These are phyloP conservation scores for Crucibulum laeve DNA, from an alignment of 768 basidiomycete genomes.

Conservation along the genomic window DNA sequence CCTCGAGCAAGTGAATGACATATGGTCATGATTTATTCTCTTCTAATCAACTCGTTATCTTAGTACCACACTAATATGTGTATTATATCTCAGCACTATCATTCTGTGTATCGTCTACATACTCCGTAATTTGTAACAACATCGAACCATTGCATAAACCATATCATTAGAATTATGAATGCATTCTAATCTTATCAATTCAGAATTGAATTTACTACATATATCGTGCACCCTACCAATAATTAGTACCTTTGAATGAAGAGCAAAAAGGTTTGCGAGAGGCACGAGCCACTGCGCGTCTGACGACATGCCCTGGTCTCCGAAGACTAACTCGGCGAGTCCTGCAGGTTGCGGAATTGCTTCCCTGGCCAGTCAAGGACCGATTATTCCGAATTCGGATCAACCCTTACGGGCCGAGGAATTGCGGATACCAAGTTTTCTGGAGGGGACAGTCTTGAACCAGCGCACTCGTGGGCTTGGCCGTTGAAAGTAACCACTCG, in stretches of 20 bases:
- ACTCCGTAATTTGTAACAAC: too few relatives aligned
- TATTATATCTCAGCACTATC: too few relatives aligned
- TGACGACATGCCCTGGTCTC: slow-evolving; percentile 84
- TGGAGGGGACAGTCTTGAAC: slow-evolving; percentile 93
- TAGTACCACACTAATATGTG: too few relatives aligned
- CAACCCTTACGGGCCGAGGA: slow-evolving; percentile 60
- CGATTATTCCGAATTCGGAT: slow-evolving; percentile 74
- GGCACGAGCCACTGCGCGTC: slow-evolving; percentile 78
- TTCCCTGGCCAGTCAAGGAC: slow-evolving; percentile 86
- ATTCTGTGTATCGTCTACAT: too few relatives aligned
- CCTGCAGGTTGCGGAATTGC: slow-evolving; percentile 89
- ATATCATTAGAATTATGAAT: too few relatives aligned
- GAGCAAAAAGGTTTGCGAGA: slow-evolving; percentile 68
- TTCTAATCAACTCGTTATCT: too few relatives aligned
- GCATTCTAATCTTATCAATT: too few relatives aligned
- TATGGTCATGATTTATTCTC: too few relatives aligned
- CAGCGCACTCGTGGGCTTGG: slow-evolving; percentile 69
- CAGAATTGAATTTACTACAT: too few relatives aligned
- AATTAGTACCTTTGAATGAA: slow-evolving; percentile 6
- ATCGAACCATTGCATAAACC: too few relatives aligned
- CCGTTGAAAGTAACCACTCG: slow-evolving; percentile 63
- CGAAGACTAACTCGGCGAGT: slow-evolving; percentile 89
- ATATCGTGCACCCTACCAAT: too few relatives aligned
- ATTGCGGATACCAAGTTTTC: slow-evolving; percentile 89
- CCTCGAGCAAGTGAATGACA: too few relatives aligned